Base-by-base conservation (phyloP, 2,329 filamentous ascomycete genomes). In the Colletotrichum aenigma region DNA sequence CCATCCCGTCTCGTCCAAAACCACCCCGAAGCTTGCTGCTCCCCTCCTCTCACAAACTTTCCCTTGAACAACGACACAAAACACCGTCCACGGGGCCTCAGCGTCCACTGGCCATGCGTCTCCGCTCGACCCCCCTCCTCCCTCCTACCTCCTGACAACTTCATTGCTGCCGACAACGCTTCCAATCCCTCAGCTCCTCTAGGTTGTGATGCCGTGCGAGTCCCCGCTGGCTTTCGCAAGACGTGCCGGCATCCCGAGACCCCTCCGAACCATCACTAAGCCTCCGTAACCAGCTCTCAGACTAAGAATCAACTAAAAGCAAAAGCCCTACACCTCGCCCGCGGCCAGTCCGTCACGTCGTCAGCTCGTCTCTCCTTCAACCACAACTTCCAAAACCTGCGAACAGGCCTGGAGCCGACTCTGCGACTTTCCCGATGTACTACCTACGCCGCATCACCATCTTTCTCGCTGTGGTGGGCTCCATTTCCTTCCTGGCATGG, bases 401-500 rank as follows among this genome's bases (percentile, higher is more conserved):
- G 64, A 69, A 26, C 67, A 52, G 70, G 74, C 66, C 74, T 66
- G 71, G 71, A 75, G 74, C 74, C 66, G 66, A 65, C 48, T 43
- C 10, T 52, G 38, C 65, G 24, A 52, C 32, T 62, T 56, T 61
- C 38, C 76, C 76, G n/a, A 89, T 90, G 88, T 86, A 85, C 78
- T 86, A 87, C 82, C 76, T 90, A 66, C 88, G 88, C 34, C 87
- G 87, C 66, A 79, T 87, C 77, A 82, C 84, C 72, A 82, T 88
- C 65, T 79, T 85, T 67, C 73, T 83, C 77, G 79, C 83, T 78
- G 78, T 88, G 77, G 78, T 90, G 78, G 77, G 87, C 76, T 71
- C 86, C 60, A 71, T 91, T 78, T 84, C 89, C 74, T 86, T 92
- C 78, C 75, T 87, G 65, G 83, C 89, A 64, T 89, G 87, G 81